A percentile compares a stretch with the other conserved stretches of the same genome.
Conservation (phyloP, 2,329 filamentous ascomycete species). For the Neofusicoccum sp. region DNA sequence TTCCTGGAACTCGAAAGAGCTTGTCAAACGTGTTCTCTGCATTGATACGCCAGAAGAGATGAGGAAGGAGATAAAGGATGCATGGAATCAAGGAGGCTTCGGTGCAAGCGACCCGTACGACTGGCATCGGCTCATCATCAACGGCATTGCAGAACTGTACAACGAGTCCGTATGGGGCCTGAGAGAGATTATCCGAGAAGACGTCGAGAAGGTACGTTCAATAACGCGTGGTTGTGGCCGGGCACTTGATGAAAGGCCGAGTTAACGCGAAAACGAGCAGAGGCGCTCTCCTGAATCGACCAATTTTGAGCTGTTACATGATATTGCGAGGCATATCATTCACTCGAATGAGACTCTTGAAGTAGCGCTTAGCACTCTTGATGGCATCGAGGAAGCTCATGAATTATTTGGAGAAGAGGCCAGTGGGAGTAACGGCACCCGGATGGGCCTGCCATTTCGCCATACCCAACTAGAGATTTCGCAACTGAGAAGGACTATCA, state of each 20-base stretch:
- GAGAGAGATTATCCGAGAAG: background rate
- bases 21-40: background rate
- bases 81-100: background rate
- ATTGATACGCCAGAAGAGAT: background rate
- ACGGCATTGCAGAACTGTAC: background rate
- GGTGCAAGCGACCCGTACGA: background rate
- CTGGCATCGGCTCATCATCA: background rate
- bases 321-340: constrained; percentile 4
- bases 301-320: background rate
- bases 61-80: background rate
- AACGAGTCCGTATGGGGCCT: background rate
- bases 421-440: background rate
- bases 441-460: background rate
- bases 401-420: background rate
- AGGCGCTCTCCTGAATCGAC: background rate
- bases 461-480: background rate
- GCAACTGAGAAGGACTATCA: background rate
- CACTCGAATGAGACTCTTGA: constrained; percentile 3
- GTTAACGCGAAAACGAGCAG: background rate
- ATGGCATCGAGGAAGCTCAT: background rate
- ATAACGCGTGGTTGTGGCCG: too few relatives aligned
- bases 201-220: background rate
- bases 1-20: background rate
- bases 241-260: background rate
- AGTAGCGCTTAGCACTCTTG: background rate